Evolutionary conservation across 2,329 filamentous ascomycete species (phyloP), one percentile per base, ranked within the genome.

Genomic region (Teratosphaeria nubilosa): DNA sequence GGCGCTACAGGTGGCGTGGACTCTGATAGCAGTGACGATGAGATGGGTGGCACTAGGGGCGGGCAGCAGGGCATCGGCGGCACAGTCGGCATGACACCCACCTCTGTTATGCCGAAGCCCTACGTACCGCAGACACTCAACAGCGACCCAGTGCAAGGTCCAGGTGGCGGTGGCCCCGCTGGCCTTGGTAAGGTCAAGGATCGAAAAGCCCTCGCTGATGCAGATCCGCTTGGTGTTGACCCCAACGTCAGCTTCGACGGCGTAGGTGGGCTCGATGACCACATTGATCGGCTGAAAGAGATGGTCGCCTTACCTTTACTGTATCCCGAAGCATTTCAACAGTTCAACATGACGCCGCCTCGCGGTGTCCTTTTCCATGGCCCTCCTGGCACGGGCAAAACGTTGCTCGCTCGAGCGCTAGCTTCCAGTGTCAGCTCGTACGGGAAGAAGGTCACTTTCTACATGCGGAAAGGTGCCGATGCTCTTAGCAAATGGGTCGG

Each of bases 391-490:
- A 99, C 94, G 16, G 94, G 94, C 81, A 99, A 96, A 77, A 99
- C 94, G 13, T 79, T 99, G n/a, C 82, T 99, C 60, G 94, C 95
- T 56, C 85, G 94, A 68, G 94, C 94, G 50, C 79, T 99, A 53
- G 91, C 95, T 54, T 95, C 94, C 58, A 95, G 89, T 61, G 87
- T 96, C 59, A 91, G 90, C 63, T 85, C 88, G 13, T 88, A 92
- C 54, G 92, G 92, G 24, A 86, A 87, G 64, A 97, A 97, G 72
- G 94, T 99, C 63, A 97, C 91, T 0, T 99, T 99, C 68, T 99
- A 97, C 75, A 99, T 99, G 94, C 87, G 94, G 60, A 99, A 99
- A 75, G 95, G 94, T 70, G 95, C 94, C 25, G 94, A 99, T 80
- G 91, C 91, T 16, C 78, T 99, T 62, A 96, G 91, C 74, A 99